Evolutionary conservation across 257 asterid species (phyloP).

Genomic region (Solanum ossicruentum): DNA sequence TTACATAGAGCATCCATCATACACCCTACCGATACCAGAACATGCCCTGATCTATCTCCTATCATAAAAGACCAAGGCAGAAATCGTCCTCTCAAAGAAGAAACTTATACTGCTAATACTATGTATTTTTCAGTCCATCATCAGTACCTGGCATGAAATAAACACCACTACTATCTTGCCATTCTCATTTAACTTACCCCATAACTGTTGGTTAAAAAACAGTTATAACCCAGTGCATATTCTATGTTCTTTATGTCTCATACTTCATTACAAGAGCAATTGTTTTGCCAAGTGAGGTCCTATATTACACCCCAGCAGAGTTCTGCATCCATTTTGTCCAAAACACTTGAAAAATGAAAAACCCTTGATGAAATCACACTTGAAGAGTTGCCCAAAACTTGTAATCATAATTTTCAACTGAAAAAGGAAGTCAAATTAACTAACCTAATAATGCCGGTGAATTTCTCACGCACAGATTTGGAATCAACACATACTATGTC

Average conservation of each 20-base stretch:
- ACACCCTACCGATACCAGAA: background rate
- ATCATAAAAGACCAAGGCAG: background rate
- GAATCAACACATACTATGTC: slow-evolving; percentile 83
- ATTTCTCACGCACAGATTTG: slow-evolving; percentile 72
- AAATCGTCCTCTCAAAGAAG: background rate
- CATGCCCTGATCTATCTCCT: background rate
- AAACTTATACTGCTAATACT: background rate
- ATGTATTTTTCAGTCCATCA: background rate
- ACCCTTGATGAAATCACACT: background rate
- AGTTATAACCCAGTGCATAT: background rate
- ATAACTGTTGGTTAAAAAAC: background rate
- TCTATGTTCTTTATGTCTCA: background rate
- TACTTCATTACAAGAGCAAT: background rate
- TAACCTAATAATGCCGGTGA: slow-evolving; percentile 79
- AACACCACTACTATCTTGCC: background rate
- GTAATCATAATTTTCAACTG: background rate
- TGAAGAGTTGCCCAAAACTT: background rate
- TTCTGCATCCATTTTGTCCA: background rate
- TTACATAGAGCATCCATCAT: background rate
- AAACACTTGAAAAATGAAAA: background rate
- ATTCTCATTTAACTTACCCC: background rate
- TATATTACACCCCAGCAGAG: background rate
- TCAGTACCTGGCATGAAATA: background rate
- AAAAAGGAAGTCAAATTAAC: background rate
- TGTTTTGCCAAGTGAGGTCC: background rate